A percentile compares a stretch with the other conserved stretches of the same genome.
These are phyloP conservation scores for Boehmeria nivea DNA, from an alignment of 306 rosid genomes.

Conservation along the genomic window DNA sequence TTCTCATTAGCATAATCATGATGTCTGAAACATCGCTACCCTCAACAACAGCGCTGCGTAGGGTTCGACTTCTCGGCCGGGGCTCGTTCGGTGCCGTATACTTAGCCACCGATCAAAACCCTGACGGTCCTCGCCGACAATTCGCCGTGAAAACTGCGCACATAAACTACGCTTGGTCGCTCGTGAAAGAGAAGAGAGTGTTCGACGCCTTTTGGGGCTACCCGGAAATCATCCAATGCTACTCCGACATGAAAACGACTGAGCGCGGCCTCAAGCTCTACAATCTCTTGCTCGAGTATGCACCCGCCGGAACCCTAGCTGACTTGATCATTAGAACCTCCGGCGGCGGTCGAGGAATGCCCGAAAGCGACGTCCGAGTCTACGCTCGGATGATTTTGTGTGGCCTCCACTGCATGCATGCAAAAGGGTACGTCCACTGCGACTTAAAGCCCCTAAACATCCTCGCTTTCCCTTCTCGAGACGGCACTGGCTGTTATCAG, in stretches of 20 bases:
- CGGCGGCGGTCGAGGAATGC: not conserved
- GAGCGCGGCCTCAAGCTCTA: not conserved
- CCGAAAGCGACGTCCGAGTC: not conserved
- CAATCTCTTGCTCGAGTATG: not conserved
- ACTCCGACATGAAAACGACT: not conserved
- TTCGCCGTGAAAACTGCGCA: not conserved
- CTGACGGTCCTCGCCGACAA: not conserved
- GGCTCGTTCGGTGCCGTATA: not conserved
- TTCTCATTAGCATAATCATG: no score
- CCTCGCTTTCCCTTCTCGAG: not conserved
- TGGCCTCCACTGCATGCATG: not conserved
- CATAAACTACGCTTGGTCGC: not conserved
- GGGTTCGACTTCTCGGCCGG: not conserved
- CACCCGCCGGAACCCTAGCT: not conserved
- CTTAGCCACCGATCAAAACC: no score
- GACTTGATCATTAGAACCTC: not conserved
- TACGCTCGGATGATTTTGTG: not conserved
- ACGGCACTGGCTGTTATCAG: not conserved
- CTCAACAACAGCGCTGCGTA: no score
- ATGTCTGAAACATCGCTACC: no score
- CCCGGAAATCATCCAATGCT: not conserved
- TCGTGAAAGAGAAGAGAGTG: not conserved
- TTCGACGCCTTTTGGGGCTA: not conserved
- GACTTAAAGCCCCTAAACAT: conserved; percentile 11
- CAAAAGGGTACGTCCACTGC: conserved; percentile 11